These are phyloP conservation scores for Botrytis tulipae DNA, from an alignment of 2,329 filamentous ascomycete genomes.

Conservation along the genomic window DNA sequence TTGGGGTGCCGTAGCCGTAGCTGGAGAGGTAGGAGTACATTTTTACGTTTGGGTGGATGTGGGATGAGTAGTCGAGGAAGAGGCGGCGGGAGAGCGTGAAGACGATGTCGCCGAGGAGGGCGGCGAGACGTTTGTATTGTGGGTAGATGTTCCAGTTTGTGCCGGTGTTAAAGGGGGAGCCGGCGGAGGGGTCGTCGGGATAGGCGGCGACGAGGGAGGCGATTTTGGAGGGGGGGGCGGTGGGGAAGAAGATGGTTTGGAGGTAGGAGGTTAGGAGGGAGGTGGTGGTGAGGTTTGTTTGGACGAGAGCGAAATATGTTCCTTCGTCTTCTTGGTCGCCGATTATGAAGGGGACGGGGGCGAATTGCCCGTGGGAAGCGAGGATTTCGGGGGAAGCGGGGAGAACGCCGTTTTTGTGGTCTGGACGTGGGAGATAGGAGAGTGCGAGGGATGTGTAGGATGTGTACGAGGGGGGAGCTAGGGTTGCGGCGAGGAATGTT, in stretches of 20 bases:
- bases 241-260: conserved; percentile 55
- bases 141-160: conserved; percentile 69
- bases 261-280: conserved; percentile 62
- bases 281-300: conserved; percentile 62
- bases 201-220: conserved; percentile 50
- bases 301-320: conserved; percentile 68
- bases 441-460: conserved; percentile 68
- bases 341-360: conserved; percentile 61
- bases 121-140: conserved; percentile 72
- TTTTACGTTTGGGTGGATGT: conserved; percentile 55
- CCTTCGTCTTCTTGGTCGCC: conserved; percentile 81
- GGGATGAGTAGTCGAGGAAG: conserved; percentile 53
- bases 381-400: conserved; percentile 62
- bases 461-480: conserved; percentile 66
- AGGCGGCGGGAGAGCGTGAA: conserved; percentile 69
- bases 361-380: conserved; percentile 51
- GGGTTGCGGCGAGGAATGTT: conserved; percentile 61
- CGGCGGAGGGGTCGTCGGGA: conserved; percentile 45
- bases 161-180: conserved; percentile 69
- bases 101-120: conserved; percentile 71
- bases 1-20: conserved; percentile 67
- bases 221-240: conserved; percentile 40
- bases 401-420: conserved; percentile 54
- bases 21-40: conserved; percentile 71
- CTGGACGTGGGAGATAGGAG: conserved; percentile 72